Base-by-base conservation (phyloP, 2,329 filamentous ascomycete genomes). In the Pseudopyrenochaeta lycopersici region DNA sequence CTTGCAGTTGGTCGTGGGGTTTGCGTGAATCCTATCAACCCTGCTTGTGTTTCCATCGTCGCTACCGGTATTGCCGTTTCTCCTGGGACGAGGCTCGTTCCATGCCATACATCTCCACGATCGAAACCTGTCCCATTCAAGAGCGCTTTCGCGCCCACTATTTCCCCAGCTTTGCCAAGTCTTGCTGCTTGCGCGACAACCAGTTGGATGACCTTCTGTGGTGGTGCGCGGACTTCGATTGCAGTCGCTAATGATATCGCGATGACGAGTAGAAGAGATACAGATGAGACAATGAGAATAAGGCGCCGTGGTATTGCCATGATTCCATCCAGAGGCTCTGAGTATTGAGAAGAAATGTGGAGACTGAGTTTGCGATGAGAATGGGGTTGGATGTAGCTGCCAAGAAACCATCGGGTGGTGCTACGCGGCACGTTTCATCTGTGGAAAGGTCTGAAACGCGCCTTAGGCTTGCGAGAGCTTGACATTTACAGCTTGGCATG, bases 101-200 rank as follows among this genome's bases (percentile, higher is more conserved):
- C 67, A 21, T 61, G 64, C 17, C 62, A 55, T 21, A 72, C 60
- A 48, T 70, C 66, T 30, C 58, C 65, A 6, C 69, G 67, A 42
- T 74, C 65, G 50, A 72, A 67, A 2, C 52, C 64, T 0, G 70
- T 68, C 4, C 65, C 66, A 40, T 74, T 72, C 17, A 73, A 49
- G 2, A 56, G 55, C 14, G 60, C 70, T 33, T 72, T 68, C 21
- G 48, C 61, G 23, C 59, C 43, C n/a, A 68, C 38, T 14, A 63
- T 35, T 4, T 52, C 51, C 12, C 66, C 60, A 3, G 52, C 54
- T 20, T 63, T 52, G 17, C 52, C 58, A 5, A 63, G 40, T 46
- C 66, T 67, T 33, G 64, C 66, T 6, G 64, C 68, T 53, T 73
- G 70, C 20, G 68, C 70, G n/a, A 63, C 38, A 1, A 42, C 38